Percentiles rank a stretch among this genome's conserved stretches.
Conservation (phyloP, 2,329 filamentous ascomycete species). For the Fusarium pseudocircinatum region DNA sequence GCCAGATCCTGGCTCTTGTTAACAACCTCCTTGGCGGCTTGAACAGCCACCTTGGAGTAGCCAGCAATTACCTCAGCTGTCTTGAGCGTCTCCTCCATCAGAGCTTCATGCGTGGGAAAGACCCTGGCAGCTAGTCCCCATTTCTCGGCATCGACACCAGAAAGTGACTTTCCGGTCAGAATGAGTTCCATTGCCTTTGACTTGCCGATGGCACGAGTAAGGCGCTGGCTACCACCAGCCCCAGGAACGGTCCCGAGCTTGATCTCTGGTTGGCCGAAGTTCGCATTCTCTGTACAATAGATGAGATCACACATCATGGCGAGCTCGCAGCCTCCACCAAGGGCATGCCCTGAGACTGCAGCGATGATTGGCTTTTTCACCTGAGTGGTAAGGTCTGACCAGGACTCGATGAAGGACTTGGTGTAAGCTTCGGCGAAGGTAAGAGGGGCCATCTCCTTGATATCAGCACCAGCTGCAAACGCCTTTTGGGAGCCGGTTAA, state of each 20-base stretch:
- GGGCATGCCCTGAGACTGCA: conserved; percentile 92
- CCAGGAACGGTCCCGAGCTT: conserved; percentile 94
- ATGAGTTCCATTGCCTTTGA: conserved; percentile 91
- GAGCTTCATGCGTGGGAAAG: conserved; percentile 81
- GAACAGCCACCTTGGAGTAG: conserved; percentile 86
- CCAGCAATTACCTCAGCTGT: conserved; percentile 91
- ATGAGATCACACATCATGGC: conserved; percentile 98
- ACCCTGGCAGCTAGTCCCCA: conserved; percentile 91
- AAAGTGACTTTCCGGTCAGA: conserved; percentile 85
- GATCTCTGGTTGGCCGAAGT: conserved; percentile 97
- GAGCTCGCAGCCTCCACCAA: conserved; percentile 95
- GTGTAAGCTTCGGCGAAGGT: conserved; percentile 90
- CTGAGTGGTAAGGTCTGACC: conserved; percentile 84
- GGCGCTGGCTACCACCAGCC: conserved; percentile 87
- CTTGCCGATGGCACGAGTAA: conserved; percentile 86
- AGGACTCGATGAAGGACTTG: conserved; percentile 91
- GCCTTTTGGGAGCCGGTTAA: conserved; percentile 90
- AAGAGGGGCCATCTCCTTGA: conserved; percentile 97
- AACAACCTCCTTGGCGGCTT: conserved; percentile 96
- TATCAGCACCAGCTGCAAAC: conserved; percentile 96
- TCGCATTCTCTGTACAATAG: conserved; percentile 86
- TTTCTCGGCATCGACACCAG: conserved; percentile 81
- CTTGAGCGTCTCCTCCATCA: conserved; percentile 82
- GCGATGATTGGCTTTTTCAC: conserved; percentile 95
- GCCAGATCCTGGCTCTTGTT: conserved; percentile 97